Evolutionary conservation across 352 stramenopile genomes (phyloP).

Genomic region (Globisporangium barbulae): DNA sequence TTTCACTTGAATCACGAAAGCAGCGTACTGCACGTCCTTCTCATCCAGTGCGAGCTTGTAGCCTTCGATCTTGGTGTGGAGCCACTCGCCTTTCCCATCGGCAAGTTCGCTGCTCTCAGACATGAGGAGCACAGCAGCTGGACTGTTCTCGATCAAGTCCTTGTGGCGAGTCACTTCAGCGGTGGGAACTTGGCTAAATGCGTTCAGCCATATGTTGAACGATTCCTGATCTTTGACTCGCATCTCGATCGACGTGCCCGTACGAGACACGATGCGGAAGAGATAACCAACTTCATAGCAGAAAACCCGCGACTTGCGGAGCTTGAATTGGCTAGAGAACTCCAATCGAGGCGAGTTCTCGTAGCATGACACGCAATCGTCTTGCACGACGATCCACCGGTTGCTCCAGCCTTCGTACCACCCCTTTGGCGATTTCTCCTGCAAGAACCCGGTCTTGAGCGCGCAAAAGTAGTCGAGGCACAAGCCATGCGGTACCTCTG

Average conservation of each 20-base stretch:
- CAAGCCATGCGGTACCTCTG: constrained; percentile 53
- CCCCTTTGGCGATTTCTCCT: constrained; percentile 69
- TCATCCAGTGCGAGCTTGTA: constrained; percentile 67
- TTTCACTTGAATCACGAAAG: constrained; percentile 78
- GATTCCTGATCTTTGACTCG: constrained; percentile 69
- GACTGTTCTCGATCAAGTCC: constrained; percentile 79
- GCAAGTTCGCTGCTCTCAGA: constrained; percentile 27
- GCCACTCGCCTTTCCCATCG: constrained; percentile 43
- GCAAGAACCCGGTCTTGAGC: constrained; percentile 63
- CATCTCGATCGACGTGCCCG: constrained; percentile 74
- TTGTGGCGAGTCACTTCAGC: constrained; percentile 65
- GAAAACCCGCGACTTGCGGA: constrained; percentile 63
- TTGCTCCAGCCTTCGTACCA: constrained; percentile 86
- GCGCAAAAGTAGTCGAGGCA: constrained; percentile 81
- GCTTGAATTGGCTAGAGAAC: constrained; percentile 67
- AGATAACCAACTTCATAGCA: constrained; percentile 74
- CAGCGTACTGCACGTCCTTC: constrained; percentile 67
- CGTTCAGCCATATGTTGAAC: constrained; percentile 73
- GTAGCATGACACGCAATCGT: constrained; percentile 70
- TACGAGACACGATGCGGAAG: constrained; percentile 69
- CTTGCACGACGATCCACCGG: constrained; percentile 80
- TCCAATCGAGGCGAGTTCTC: constrained; percentile 77
- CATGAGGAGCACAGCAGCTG: constrained; percentile 72
- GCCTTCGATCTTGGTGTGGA: constrained; percentile 80
- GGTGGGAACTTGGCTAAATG: constrained; percentile 52